phyloP scores from a whole-genome alignment of 495 filamentous ascomycete species.

The Neurospora hispaniola region DNA sequence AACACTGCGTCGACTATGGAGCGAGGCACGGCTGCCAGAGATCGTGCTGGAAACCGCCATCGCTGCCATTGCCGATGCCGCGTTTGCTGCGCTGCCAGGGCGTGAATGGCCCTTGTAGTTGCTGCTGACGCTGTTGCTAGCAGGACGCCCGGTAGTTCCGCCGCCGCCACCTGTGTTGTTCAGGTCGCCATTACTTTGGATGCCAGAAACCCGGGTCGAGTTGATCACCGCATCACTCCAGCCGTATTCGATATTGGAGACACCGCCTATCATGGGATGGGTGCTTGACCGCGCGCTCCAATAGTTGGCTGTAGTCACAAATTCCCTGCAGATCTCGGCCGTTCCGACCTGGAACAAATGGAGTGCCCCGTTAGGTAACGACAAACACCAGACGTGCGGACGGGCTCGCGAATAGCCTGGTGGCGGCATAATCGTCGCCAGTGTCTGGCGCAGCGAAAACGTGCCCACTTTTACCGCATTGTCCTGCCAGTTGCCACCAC shows the following conservation, averaged over 20 bases:
- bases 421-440: slow-evolving; percentile 79
- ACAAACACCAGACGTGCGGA: slow-evolving; percentile 93
- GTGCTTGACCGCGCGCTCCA: slow-evolving; percentile 93
- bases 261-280: slow-evolving; percentile 78
- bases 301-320: slow-evolving; percentile 91
- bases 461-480: slow-evolving; percentile 80
- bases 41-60: background rate
- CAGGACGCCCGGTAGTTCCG: slow-evolving; percentile 12
- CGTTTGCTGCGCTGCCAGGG: slow-evolving; percentile 31
- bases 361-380: slow-evolving; percentile 81
- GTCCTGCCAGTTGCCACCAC: slow-evolving; percentile 94
- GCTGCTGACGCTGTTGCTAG: slow-evolving; percentile 10
- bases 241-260: slow-evolving; percentile 96
- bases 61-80: slow-evolving; percentile 5
- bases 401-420: slow-evolving; percentile 87
- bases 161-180: slow-evolving; percentile 35
- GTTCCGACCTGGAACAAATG: slow-evolving; percentile 98
- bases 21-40: slow-evolving; percentile 20
- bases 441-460: slow-evolving; percentile 83
- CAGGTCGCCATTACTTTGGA: slow-evolving; percentile 17
- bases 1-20: slow-evolving; percentile 33
- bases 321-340: slow-evolving; percentile 87
- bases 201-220: slow-evolving; percentile 28
- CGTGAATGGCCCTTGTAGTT: slow-evolving; percentile 25
- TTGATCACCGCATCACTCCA: slow-evolving; percentile 90